A percentile compares a stretch with the other conserved stretches of the same genome.
phyloP scores from a whole-genome alignment of 768 basidiomycete species.

The Mycena rebaudengoi region DNA sequence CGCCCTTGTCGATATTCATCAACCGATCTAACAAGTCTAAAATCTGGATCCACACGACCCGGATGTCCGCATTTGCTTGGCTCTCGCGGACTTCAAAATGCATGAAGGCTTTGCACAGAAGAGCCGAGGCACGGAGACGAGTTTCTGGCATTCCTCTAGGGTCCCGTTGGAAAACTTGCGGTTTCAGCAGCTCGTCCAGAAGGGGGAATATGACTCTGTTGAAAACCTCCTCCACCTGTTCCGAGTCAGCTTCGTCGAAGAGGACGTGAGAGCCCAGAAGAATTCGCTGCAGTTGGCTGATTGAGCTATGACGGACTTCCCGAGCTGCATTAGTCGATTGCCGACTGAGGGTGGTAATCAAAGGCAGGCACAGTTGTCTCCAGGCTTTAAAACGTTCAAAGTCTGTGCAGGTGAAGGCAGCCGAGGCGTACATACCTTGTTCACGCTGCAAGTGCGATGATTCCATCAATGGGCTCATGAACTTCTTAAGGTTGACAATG shows the following conservation, averaged over 20 bases:
- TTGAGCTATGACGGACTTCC: constrained; percentile 85
- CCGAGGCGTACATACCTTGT: constrained; percentile 50
- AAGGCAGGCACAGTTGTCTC: constrained; percentile 78
- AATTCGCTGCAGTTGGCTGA: constrained; percentile 84
- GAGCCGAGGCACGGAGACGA: constrained; percentile 83
- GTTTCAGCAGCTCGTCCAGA: constrained; percentile 88
- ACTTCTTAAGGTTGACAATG: constrained; percentile 74
- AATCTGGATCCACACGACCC: constrained; percentile 87
- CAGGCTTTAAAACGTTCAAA: constrained; percentile 58
- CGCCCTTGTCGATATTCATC: constrained; percentile 85
- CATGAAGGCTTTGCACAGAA: constrained; percentile 96
- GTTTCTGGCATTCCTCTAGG: constrained; percentile 92
- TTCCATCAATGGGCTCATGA: constrained; percentile 67
- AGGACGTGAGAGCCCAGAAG: constrained; percentile 80
- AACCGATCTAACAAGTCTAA: constrained; percentile 89
- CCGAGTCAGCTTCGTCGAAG: constrained; percentile 64
- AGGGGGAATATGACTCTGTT: constrained; percentile 91
- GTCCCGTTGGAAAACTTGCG: constrained; percentile 80
- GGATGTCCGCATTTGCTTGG: constrained; percentile 65
- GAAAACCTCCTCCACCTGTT: constrained; percentile 84
- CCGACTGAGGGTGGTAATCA: constrained; percentile 75
- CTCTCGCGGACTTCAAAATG: constrained; percentile 85
- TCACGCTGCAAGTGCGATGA: constrained; percentile 47
- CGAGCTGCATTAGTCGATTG: constrained; percentile 86
- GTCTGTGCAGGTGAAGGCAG: not conserved